Evolutionary conservation across 352 stramenopile species (phyloP).

Genomic region (Globisporangium paddicum): DNA sequence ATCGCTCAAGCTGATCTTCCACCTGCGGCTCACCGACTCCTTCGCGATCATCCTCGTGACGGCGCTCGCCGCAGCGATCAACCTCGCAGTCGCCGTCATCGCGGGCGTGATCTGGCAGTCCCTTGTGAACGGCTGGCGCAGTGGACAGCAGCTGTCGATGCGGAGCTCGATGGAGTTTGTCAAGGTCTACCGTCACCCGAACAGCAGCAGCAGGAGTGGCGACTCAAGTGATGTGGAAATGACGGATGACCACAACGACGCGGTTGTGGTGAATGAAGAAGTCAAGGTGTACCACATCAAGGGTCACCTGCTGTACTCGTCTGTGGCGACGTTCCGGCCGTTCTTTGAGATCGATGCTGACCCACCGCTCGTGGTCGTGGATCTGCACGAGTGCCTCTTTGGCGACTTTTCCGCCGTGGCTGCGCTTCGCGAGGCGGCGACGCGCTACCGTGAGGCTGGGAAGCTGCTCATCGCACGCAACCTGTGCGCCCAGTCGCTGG

Average conservation of each 20-base stretch:
- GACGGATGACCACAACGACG: slow-evolving; percentile 22
- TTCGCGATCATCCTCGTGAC: slow-evolving; percentile 84
- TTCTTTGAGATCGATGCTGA: slow-evolving; percentile 71
- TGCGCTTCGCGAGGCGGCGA: slow-evolving; percentile 67
- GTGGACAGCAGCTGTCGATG: slow-evolving; percentile 39
- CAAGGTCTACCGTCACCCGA: slow-evolving; percentile 21
- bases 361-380: slow-evolving; percentile 63
- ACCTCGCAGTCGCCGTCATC: slow-evolving; percentile 84
- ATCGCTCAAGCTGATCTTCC: slow-evolving; percentile 80
- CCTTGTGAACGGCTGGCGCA: slow-evolving; percentile 81
- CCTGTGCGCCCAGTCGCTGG: slow-evolving; percentile 47
- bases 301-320: slow-evolving; percentile 79
- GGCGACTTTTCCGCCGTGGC: slow-evolving; percentile 83
- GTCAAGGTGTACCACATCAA: slow-evolving; percentile 76
- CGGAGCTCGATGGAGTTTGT: slow-evolving; percentile 33
- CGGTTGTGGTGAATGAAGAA: slow-evolving; percentile 10
- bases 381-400: slow-evolving; percentile 68
- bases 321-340: slow-evolving; percentile 65
- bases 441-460: slow-evolving; percentile 60
- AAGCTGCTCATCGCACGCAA: slow-evolving; percentile 75
- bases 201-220: slow-evolving; percentile 13
- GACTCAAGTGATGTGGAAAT: slow-evolving; percentile 28
- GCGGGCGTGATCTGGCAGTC: slow-evolving; percentile 82
- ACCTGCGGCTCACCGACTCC: slow-evolving; percentile 59
- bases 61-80: slow-evolving; percentile 77